Evolutionary conservation across 192 early-diverging fungal species (phyloP), one percentile per base, ranked within the genome.

Genomic region (Coemansia sp.): DNA sequence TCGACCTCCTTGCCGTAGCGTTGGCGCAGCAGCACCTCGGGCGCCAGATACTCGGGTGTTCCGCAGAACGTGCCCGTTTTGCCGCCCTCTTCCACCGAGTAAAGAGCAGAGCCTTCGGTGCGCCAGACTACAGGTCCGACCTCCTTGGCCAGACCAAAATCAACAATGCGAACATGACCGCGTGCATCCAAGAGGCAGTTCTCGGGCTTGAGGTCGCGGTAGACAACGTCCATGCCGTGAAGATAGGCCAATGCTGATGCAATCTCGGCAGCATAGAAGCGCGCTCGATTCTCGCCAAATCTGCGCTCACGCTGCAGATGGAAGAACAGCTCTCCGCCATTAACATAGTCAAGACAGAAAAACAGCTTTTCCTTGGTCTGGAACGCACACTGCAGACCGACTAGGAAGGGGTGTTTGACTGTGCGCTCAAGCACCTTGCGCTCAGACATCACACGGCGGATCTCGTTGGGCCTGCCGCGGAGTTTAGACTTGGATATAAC

Each of bases 131-230:
- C 60, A 4, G 71, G 71, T 0, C 71, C 71, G 29, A 86, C 83
- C 30, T 86, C 91, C 64, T 96, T 96, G 24, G 83, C 82, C 7
- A 96, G 75, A 6, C 95, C 95, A 80, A 96, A 98, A 72, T 97
- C 95, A 9, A 94, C 90, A 54, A 98, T 94, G 61, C 96, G 96
- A 26, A 98, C 78, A 27, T 81, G 83, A 36, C 87, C 85, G 9
- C 81, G 58, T 3, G 69, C 78, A 53, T 91, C 88, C 35, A 98
- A 67, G 13, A 98, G 67, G 10, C 95, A 68, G 77, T 98, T 98
- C 71, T 98, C 83, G 13, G 85, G 84, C 53, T 85, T 86, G 40
- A 87, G 74, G 30, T 89, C 84, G 17, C 85, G 84, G 56, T 98
- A 94, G 6, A 91, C 92, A 6, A 98, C 94, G 24, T 90, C 95